Base-by-base conservation (phyloP, 2,329 filamentous ascomycete species). In the Peltaster fructicola region DNA sequence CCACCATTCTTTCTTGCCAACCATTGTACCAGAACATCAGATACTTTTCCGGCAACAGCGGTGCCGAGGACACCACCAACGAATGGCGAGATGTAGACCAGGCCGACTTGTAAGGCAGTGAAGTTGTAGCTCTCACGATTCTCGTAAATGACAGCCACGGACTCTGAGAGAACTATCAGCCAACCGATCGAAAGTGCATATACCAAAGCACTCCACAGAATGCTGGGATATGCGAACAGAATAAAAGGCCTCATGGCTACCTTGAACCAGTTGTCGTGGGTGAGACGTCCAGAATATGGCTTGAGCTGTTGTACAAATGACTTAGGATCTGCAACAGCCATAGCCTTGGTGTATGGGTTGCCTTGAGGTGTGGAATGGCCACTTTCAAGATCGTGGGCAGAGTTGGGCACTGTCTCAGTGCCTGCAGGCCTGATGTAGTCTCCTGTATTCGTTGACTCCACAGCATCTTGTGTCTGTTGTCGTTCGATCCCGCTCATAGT, bases 151-250 rank as follows among this genome's bases (percentile, higher is more conserved):
- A 75, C 62, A 0, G 80, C 67, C 3, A 95, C 70, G 0, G 76
- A 77, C 50, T 95, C 84, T 1, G 82, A 92, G 2, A 95, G 66
- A 20, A 95, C 82, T 36, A 95, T 93, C 14, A 95, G 63, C 88
- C 85, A 95, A 17, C 85, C 85, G 5, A 95, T 68, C 0, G 82
- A 88, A 39, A 88, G 73, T 0, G 82, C 61, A 47, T 95, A 95
- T 4, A 92, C 69, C 1, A 77, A 59, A 0, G 81, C 59, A 5
- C 79, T 85, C 85, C 84, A 95, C 6, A 93, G 63, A 1, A 95
- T 77, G 1, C 78, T 68, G 0, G 88, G 88, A 43, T 95, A 93
- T 1, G 74, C 68, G 39, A 74, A 91, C 1, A 95, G 63, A 22
- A 93, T 69, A 32, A 95, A 80, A 0, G 85, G 88, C 1, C 85